Evolutionary conservation across 768 basidiomycete species (phyloP).

Genomic region (Russula foetens): DNA sequence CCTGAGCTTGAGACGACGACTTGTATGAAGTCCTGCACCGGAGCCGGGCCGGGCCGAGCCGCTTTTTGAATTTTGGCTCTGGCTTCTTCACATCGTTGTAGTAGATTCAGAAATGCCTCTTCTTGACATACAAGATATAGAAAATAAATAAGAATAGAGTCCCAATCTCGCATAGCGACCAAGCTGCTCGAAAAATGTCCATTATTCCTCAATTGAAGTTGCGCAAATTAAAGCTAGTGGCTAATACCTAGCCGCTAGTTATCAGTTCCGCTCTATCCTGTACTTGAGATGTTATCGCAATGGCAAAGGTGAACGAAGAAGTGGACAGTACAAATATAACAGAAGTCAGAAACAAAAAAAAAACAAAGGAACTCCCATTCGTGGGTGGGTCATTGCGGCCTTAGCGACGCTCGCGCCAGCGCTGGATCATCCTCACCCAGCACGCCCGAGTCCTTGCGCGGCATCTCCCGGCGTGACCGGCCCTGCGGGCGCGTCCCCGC

Average conservation of each 20-base stretch:
- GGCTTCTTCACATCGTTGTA: no score
- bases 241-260: not conserved
- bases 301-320: not conserved
- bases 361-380: no score
- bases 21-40: no score
- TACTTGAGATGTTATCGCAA: not conserved
- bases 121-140: no score
- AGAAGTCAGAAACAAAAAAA: not conserved
- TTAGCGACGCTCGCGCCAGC: not conserved
- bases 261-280: not conserved
- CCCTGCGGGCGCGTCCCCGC: not conserved
- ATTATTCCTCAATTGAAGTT: no score
- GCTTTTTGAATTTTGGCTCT: no score
- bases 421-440: slow-evolving; percentile 5
- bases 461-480: not conserved
- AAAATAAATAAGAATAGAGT: no score
- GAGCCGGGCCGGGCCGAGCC: not conserved
- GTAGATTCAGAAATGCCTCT: no score
- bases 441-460: slow-evolving; percentile 10
- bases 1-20: no score
- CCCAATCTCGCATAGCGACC: no score
- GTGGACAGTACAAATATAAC: not conserved
- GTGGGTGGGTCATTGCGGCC: not conserved
- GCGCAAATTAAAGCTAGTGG: no score
- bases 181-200: no score